Conservation (phyloP, 2,329 filamentous ascomycete genomes). For the Clathrospora elynae region DNA sequence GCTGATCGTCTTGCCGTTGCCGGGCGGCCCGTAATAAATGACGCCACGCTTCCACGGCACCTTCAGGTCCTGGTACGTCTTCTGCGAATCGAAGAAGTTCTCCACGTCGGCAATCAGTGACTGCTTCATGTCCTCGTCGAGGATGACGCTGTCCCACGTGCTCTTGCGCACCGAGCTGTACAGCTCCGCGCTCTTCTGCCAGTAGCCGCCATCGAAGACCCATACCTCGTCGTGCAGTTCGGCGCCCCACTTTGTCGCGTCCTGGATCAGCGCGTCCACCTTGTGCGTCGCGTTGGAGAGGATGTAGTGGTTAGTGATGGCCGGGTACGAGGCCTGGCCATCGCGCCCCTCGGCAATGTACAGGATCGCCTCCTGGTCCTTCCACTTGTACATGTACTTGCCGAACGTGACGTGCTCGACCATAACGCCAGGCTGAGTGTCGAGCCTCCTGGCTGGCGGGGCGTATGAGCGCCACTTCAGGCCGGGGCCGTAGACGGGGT, state of each 20-base stretch:
- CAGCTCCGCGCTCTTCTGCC: constrained; percentile 67
- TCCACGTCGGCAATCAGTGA: constrained; percentile 66
- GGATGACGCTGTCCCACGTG: constrained; percentile 70
- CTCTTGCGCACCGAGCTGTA: constrained; percentile 55
- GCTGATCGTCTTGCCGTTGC: constrained; percentile 71
- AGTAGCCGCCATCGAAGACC: constrained; percentile 67
- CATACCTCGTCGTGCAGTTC: constrained; percentile 68
- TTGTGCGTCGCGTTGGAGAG: constrained; percentile 45
- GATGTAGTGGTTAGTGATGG: constrained; percentile 50
- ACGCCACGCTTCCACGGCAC: constrained; percentile 75
- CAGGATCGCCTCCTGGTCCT: constrained; percentile 51
- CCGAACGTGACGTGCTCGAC: constrained; percentile 50
- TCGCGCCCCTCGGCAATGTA: constrained; percentile 52
- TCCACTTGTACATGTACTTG: constrained; percentile 55
- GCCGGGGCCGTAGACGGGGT: constrained; percentile 40
- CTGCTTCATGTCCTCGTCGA: constrained; percentile 68
- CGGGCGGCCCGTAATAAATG: constrained; percentile 69
- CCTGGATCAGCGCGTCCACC: constrained; percentile 60
- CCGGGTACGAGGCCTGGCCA: constrained; percentile 42
- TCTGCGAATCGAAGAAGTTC: constrained; percentile 65
- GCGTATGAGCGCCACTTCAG: constrained; percentile 48
- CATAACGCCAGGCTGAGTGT: constrained; percentile 44
- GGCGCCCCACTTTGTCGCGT: constrained; percentile 60
- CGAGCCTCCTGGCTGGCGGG: constrained; percentile 48
- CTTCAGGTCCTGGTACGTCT: constrained; percentile 63